Evolutionary conservation across 139 green algal species (phyloP).

Genomic region (Chlorella vulgaris): DNA sequence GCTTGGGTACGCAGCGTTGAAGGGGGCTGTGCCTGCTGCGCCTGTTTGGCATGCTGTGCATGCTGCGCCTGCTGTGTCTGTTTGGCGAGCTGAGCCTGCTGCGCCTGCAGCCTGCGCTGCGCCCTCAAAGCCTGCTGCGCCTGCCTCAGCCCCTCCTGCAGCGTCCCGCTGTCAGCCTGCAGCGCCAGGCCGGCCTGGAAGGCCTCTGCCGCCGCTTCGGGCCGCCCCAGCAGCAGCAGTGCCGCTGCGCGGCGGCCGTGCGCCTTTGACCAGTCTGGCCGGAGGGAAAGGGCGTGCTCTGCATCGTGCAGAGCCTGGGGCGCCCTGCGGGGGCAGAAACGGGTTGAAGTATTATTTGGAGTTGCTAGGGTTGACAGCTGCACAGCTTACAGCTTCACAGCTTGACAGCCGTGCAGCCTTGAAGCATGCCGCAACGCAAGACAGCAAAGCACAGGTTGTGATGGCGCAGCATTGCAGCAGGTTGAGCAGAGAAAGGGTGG

Average conservation of each 20-base stretch:
- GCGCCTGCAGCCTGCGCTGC: background rate
- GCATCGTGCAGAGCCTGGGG: slow-evolving; percentile 43
- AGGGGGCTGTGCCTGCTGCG: too few relatives aligned
- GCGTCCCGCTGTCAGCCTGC: background rate
- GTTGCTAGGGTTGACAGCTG: too few relatives aligned
- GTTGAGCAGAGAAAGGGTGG: too few relatives aligned
- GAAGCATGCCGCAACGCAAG: too few relatives aligned
- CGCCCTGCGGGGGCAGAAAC: background rate
- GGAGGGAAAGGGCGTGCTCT: slow-evolving; percentile 25
- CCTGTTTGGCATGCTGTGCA: too few relatives aligned
- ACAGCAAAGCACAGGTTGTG: too few relatives aligned
- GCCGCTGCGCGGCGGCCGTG: slow-evolving; percentile 26
- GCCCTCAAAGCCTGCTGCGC: background rate
- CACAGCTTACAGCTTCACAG: too few relatives aligned
- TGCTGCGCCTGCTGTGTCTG: background rate
- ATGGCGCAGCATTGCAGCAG: too few relatives aligned
- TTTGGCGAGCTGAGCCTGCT: background rate
- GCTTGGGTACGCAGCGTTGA: too few relatives aligned
- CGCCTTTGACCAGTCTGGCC: slow-evolving; percentile 44
- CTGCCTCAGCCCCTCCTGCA: background rate
- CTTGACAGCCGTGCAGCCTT: too few relatives aligned
- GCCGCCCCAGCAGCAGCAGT: slow-evolving; percentile 7
- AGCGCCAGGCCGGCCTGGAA: slow-evolving; percentile 12
- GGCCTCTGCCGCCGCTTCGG: background rate
- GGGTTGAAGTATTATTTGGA: background rate